Evolutionary conservation across 176 grass and related monocot species (phyloP), one percentile per base, ranked within the genome.

Genomic region (Canna indica): DNA sequence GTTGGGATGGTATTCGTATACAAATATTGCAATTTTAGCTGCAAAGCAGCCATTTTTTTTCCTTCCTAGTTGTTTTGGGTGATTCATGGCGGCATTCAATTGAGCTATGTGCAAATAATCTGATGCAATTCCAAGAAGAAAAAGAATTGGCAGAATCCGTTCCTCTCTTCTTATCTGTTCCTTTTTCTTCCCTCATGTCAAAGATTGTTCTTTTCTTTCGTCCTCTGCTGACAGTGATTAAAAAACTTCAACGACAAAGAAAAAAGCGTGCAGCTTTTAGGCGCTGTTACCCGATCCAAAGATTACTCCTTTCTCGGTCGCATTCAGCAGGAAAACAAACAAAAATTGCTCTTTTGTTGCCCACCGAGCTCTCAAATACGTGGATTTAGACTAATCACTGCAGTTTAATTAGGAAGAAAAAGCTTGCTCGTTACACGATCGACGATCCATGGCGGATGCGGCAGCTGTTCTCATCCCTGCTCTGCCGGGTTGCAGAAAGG

Each of bases 1-100:
- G 2, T 35, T 16, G 29, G 79, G 64, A 68, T 50, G 62, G 67
- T 47, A 78, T 80, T 73, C 76, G 77, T 84, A 69, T 82, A 82
- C 77, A 31, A 70, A 73, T 66, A 84, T 76, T 75, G 81, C 57
- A 80, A 81, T 67, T 48, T 44, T 75, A 80, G 85, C 72, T 88
- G 67, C 83, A 87, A 87, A 86, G 58, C 85, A 88, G 87, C 64
- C 7, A 65, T 82, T 76, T 60, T 72, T 71, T 77, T 79, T 61
- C 46, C 63, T 76, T 67, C 32, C 52, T 73, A 39, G 22, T 73
- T 31, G 31, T 77, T 66, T 69, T 32, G 24, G 61, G 34, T 68
- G 36, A 52, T 75, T 64, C 16, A 47, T 59, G 73, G 59, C 39
- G 58, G 29, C 44, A 24, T 63, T 75, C 25, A 64, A 50, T 64